These are phyloP conservation scores for Cyberlindnera sargentensis DNA, from an alignment of 805 yeast genomes.

Conservation along the genomic window DNA sequence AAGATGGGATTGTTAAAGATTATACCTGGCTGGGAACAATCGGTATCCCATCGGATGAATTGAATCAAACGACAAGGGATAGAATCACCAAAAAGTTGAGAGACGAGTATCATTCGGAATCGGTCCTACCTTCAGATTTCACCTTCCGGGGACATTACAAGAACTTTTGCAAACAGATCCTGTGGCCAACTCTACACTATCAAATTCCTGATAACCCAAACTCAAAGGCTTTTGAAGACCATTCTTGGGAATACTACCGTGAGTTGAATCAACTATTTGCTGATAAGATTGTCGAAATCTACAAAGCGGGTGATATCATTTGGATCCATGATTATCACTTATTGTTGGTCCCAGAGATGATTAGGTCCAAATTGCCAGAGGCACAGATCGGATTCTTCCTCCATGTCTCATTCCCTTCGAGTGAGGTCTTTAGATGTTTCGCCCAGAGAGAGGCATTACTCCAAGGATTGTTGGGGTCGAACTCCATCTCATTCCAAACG, in stretches of 20 bases:
- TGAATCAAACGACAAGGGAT: conserved; percentile 48
- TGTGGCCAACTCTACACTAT: conserved; percentile 94
- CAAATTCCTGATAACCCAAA: conserved; percentile 95
- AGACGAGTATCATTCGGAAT: conserved; percentile 47
- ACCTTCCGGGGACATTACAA: conserved; percentile 87
- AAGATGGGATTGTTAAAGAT: conserved; percentile 25
- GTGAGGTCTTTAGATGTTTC: conserved; percentile 90
- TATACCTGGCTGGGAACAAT: conserved; percentile 83
- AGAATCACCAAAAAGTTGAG: conserved; percentile 44
- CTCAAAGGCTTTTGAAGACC: conserved; percentile 91
- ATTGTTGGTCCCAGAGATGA: conserved; percentile 78
- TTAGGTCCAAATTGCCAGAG: conserved; percentile 64
- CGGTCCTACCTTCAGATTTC: conserved; percentile 69
- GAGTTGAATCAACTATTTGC: conserved; percentile 74
- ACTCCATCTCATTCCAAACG: conserved; percentile 83
- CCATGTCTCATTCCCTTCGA: conserved; percentile 92
- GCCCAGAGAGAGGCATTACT: conserved; percentile 78
- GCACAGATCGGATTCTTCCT: conserved; percentile 89
- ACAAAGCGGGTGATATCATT: conserved; percentile 68
- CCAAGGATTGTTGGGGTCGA: conserved; percentile 84
- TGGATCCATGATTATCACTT: conserved; percentile 97
- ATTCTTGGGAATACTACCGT: conserved; percentile 84
- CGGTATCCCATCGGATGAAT: conserved; percentile 84
- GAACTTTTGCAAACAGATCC: conserved; percentile 85
- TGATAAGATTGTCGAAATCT: conserved; percentile 57